A percentile compares a stretch with the other conserved stretches of the same genome.
Conservation (phyloP, 2,329 filamentous ascomycete species). For the Dactylonectria estremocensis region DNA sequence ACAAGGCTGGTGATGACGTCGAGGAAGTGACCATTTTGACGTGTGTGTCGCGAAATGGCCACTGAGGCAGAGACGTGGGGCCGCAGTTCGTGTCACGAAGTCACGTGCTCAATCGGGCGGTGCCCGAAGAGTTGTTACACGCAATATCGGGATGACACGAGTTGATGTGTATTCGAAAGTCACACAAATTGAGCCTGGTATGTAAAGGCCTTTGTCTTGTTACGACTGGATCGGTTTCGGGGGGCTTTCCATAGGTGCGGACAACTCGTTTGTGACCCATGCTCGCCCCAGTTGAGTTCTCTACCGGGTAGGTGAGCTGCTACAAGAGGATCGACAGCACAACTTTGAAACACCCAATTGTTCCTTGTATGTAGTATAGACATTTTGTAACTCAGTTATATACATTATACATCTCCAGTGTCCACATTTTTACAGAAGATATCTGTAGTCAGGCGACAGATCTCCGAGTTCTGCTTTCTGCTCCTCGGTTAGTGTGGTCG, state of each 20-base stretch:
- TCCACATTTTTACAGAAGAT: slow-evolving; percentile 62
- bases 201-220: too few relatives aligned
- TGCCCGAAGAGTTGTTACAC: too few relatives aligned
- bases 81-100: not conserved
- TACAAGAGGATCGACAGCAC: too few relatives aligned
- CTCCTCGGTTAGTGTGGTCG: slow-evolving; percentile 67
- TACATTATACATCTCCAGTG: not conserved
- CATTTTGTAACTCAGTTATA: not conserved
- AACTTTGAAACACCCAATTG: too few relatives aligned
- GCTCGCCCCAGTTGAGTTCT: too few relatives aligned
- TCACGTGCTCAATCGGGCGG: not conserved
- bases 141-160: too few relatives aligned
- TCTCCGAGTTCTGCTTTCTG: slow-evolving; percentile 75
- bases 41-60: not conserved
- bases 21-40: not conserved
- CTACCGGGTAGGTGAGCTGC: too few relatives aligned
- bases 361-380: not conserved
- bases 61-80: not conserved
- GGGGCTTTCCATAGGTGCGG: too few relatives aligned
- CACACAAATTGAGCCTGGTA: too few relatives aligned
- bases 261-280: too few relatives aligned
- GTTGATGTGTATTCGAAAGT: too few relatives aligned
- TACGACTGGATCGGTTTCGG: too few relatives aligned
- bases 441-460: slow-evolving; percentile 72
- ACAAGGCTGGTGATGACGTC: not conserved